Evolutionary conservation across 208 protist genomes (phyloP), one percentile per base, ranked within the genome.

Genomic region (Entamoeba moshkovskii): DNA sequence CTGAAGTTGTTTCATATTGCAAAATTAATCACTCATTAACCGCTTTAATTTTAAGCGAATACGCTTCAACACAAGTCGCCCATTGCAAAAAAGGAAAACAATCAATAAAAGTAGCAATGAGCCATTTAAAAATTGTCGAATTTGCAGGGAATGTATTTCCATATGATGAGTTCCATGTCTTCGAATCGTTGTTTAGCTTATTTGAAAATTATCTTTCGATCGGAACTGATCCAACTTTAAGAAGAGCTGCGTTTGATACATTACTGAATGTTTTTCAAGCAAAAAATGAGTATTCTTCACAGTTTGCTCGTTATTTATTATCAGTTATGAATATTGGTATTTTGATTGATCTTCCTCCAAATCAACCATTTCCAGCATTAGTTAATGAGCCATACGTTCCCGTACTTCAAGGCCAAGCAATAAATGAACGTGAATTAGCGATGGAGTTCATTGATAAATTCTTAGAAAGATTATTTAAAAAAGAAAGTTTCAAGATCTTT

Each of bases 31-130:
- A 73, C 29, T 73, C 59, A 25, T 42, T 73, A 6, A 73, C 59
- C 29, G 59, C 15, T n/a, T 73, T 73, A 73, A 38, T 73, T 38
- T 2, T 73, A 73, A 42, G 29, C 22, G 59, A 73, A 38, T 73
- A 73, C 29, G n/a, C 59, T 18, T n/a, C 59, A n/a, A 18, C 15
- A 42, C 59, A 73, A 73, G 59, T 73, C 22, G 29, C n/a, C 29
- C 59, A 73, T 73, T 73, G 59, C 29, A 73, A 73, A 73, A 73
- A 73, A 73, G 59, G 59, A 73, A 73, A 73, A 73, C 59, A 73
- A 73, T 33, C 59, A n/a, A 38, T 4, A 33, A 73, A 73, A 73
- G n/a, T 29, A 33, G 59, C 59, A 38, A 33, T 73, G 22, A 42
- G 29, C 3, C 59, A 73, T 33, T 73, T 73, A 38, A 73, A 73